A percentile compares a stretch with the other conserved stretches of the same genome.
Evolutionary conservation across 164 flowering plant species (phyloP).

Genomic region (Tinospora cordifolia): DNA sequence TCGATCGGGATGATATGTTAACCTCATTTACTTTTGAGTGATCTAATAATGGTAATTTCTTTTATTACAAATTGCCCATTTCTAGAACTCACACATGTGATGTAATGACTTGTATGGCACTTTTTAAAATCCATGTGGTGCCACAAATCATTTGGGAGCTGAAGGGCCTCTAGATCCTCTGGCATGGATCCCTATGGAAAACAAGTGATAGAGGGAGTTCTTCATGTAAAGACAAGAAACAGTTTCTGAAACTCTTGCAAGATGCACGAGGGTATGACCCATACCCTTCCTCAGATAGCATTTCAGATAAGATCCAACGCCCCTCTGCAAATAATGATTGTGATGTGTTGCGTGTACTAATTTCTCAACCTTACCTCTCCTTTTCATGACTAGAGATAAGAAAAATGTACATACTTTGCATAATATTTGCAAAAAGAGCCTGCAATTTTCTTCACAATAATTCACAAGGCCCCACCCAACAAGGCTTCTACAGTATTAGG

Average conservation of each 20-base stretch:
- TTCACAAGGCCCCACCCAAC: not conserved
- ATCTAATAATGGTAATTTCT: too few relatives aligned
- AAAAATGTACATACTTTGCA: not conserved
- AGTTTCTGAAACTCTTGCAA: not conserved
- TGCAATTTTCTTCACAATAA: not conserved
- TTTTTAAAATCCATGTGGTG: too few relatives aligned
- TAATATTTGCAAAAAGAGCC: not conserved
- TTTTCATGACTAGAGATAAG: not conserved
- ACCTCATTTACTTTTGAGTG: too few relatives aligned
- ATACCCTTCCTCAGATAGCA: not conserved
- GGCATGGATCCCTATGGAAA: not conserved
- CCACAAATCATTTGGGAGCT: not conserved
- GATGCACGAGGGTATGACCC: not conserved
- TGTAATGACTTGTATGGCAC: too few relatives aligned
- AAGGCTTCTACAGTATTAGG: not conserved
- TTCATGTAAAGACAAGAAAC: constrained; percentile 1
- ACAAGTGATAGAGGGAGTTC: not conserved
- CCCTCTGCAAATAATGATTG: not conserved
- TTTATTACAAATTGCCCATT: too few relatives aligned
- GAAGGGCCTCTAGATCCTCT: not conserved
- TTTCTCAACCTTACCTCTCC: not conserved
- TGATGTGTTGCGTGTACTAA: constrained; percentile 7
- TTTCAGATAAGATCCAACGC: constrained; percentile 7
- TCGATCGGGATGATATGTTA: too few relatives aligned
- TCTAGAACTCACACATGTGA: too few relatives aligned